These are phyloP conservation scores for Penicillium sp. DNA, from an alignment of 2,329 filamentous ascomycete species.

Conservation along the genomic window DNA sequence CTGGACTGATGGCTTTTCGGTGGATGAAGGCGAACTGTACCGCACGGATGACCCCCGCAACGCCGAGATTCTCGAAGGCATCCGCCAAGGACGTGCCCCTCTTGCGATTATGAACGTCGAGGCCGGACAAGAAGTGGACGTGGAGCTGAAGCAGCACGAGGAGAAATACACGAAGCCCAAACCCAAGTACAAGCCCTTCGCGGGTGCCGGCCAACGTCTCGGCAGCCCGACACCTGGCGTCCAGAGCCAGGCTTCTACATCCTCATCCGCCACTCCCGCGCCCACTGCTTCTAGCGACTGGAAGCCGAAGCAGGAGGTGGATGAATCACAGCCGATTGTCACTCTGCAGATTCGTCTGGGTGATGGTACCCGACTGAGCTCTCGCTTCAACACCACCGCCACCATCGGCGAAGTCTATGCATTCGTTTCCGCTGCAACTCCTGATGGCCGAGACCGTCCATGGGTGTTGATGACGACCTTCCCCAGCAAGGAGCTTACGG, in stretches of 20 bases:
- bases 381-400: slow-evolving; percentile 64
- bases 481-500: slow-evolving; percentile 60
- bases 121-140: slow-evolving; percentile 63
- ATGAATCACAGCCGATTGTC: slow-evolving; percentile 57
- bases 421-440: slow-evolving; percentile 57
- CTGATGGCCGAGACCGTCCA: slow-evolving; percentile 48
- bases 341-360: slow-evolving; percentile 63
- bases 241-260: slow-evolving; percentile 35
- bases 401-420: slow-evolving; percentile 64
- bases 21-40: slow-evolving; percentile 64
- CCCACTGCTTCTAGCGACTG: slow-evolving; percentile 22
- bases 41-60: slow-evolving; percentile 63
- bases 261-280: slow-evolving; percentile 23
- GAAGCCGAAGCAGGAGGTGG: slow-evolving; percentile 48
- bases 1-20: slow-evolving; percentile 65
- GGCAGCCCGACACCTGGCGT: slow-evolving; percentile 62
- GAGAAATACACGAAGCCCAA: slow-evolving; percentile 63
- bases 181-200: slow-evolving; percentile 63
- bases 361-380: slow-evolving; percentile 60
- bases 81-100: slow-evolving; percentile 62
- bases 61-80: slow-evolving; percentile 60
- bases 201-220: slow-evolving; percentile 59
- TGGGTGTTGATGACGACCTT: slow-evolving; percentile 67
- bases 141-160: slow-evolving; percentile 63
- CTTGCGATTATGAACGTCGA: slow-evolving; percentile 62